Conservation (phyloP, 2,329 filamentous ascomycete species). For the Fusarium haematococcum region DNA sequence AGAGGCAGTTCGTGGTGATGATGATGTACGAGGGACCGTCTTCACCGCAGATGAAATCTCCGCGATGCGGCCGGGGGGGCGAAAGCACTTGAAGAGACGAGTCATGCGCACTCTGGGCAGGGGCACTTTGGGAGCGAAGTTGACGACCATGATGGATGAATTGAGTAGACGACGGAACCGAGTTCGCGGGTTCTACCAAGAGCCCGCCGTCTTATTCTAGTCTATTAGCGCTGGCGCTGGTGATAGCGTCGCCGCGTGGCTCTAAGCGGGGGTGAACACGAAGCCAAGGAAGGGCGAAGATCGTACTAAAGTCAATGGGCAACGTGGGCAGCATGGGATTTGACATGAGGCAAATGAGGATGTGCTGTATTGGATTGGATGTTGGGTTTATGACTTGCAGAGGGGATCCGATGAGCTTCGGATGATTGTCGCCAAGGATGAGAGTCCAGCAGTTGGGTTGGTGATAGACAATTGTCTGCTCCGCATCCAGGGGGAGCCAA, state of each 20-base stretch:
- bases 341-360: neutral
- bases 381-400: slow-evolving; percentile 1
- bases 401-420: neutral
- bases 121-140: slow-evolving; percentile 3
- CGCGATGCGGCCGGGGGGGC: slow-evolving; percentile 5
- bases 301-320: slow-evolving; percentile 8
- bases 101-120: slow-evolving; percentile 26
- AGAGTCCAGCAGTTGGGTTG: neutral
- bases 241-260: slow-evolving; percentile 11
- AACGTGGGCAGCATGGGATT: neutral
- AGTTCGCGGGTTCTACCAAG: neutral
- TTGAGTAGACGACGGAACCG: neutral
- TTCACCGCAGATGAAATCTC: slow-evolving; percentile 30
- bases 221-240: slow-evolving; percentile 11
- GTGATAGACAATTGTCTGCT: too few relatives aligned
- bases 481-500: slow-evolving; percentile 8
- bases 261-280: neutral
- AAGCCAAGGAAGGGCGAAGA: neutral
- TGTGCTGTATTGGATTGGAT: neutral
- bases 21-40: slow-evolving; percentile 13
- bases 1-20: slow-evolving; percentile 7
- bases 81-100: slow-evolving; percentile 9
- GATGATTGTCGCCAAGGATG: slow-evolving; percentile 32
- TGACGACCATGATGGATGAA: neutral
- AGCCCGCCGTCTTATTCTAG: neutral